Conservation (phyloP, 164 flowering plant species). For the Magnolia kwangsiensis region DNA sequence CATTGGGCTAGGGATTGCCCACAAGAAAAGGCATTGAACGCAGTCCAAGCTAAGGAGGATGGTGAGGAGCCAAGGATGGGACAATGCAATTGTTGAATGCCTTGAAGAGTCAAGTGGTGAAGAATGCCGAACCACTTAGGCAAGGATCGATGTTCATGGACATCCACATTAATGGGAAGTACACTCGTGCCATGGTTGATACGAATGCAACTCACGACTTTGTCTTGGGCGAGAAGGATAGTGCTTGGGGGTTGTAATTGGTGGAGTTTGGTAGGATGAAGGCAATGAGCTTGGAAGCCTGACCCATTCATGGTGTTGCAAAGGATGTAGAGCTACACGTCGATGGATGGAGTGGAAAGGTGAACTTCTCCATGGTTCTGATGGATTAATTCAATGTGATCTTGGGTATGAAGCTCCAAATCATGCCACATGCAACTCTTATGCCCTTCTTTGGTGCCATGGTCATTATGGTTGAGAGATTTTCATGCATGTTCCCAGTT, state of each 20-base stretch:
- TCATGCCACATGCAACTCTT: background rate
- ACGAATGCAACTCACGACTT: background rate
- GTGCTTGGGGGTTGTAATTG: slow-evolving; percentile 2
- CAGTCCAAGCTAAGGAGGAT: background rate
- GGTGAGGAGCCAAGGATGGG: background rate
- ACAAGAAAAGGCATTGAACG: background rate
- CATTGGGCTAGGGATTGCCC: background rate
- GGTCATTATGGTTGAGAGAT: background rate
- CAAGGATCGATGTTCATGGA: background rate
- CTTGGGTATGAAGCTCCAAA: background rate
- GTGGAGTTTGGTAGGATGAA: background rate
- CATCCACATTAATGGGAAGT: background rate
- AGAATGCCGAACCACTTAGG: background rate
- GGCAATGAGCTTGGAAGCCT: background rate
- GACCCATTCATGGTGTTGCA: background rate
- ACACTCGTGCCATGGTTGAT: slow-evolving; percentile 1
- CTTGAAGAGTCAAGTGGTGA: background rate
- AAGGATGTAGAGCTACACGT: background rate
- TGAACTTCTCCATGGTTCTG: background rate
- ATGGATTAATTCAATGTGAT: background rate
- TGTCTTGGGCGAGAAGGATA: background rate
- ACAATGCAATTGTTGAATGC: background rate
- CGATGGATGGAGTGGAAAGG: background rate
- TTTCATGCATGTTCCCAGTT: background rate
- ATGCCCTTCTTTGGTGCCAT: too few relatives aligned